Conservation (phyloP, 306 rosid species). For the Luffa acutangula region DNA sequence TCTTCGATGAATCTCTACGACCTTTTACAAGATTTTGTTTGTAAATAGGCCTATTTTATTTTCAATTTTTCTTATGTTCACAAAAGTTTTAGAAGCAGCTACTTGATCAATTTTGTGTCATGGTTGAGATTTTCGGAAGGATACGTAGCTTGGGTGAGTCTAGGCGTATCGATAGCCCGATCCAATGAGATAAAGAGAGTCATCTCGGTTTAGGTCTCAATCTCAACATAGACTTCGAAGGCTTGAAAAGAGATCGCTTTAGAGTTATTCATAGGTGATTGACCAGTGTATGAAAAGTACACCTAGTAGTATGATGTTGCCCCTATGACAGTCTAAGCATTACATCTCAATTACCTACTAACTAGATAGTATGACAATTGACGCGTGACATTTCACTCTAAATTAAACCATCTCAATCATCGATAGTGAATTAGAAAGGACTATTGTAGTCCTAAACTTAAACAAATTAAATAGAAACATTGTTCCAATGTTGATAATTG, state of each 20-base stretch:
- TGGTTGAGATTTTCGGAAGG: not conserved
- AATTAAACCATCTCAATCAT: no score
- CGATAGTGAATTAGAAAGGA: not conserved
- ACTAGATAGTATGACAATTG: not conserved
- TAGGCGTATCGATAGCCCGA: not conserved
- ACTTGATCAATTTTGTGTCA: not conserved
- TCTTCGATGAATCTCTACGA: not conserved
- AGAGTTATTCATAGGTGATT: not conserved
- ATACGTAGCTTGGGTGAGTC: no score
- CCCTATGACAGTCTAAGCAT: no score
- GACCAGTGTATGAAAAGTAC: not conserved
- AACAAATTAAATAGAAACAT: not conserved
- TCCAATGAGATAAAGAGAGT: not conserved
- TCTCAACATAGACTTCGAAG: not conserved
- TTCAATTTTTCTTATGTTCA: not conserved
- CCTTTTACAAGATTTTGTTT: not conserved
- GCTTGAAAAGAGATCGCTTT: not conserved
- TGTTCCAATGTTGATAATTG: not conserved
- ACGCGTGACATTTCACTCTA: no score
- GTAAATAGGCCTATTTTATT: not conserved
- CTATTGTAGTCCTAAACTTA: not conserved
- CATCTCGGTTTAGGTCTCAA: not conserved
- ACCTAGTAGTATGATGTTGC: no score
- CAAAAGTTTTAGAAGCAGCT: not conserved
- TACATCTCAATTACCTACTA: not conserved